Evolutionary conservation across 495 filamentous ascomycete species (phyloP), one percentile per base, ranked within the genome.

Genomic region (Podospora appendiculata): DNA sequence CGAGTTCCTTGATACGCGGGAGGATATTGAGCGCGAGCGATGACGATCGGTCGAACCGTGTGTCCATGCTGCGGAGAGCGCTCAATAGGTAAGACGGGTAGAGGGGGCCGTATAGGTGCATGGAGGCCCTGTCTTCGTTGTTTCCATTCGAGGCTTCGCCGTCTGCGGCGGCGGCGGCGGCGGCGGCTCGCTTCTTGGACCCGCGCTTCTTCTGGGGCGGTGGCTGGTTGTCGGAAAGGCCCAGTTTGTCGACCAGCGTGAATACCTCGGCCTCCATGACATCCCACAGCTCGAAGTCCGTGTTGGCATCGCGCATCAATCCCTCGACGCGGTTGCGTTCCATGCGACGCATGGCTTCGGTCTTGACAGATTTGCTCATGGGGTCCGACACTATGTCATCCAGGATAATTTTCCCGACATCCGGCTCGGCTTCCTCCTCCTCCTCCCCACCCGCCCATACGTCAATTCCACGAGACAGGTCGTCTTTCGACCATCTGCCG

Each of bases 261-360:
- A 89, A 89, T 16, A 94, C 83, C 47, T 87, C 80, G 3, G 73
- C 66, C 51, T 87, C 78, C 54, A 93, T 75, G 0, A 89, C 68
- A 4, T 79, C 68, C 90, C 89, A 94, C 8, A 94, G 62, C 25
- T 81, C 80, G 14, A 78, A 65, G 52, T 93, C 89, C 0, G 81
- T 82, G 45, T 70, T 63, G 8, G 80, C 79, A 1, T 50, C 53
- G 12, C 61, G 57, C 56, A 89, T 70, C 52, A 75, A 57, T 12
- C 48, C 47, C 54, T 77, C 74, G 12, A 87, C 71, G 8, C 74
- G 67, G 10, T 35, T 34, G 45, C 71, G 65, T 54, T 77, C 72
- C 1, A 64, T 54, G 8, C 62, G 44, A 38, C 75, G 65, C 13
- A 69, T 50, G 7, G 56, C 57, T 50, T 76, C 72, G 10, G 68